Evolutionary conservation across 768 basidiomycete species (phyloP).

Genomic region (Piloderma croceum): DNA sequence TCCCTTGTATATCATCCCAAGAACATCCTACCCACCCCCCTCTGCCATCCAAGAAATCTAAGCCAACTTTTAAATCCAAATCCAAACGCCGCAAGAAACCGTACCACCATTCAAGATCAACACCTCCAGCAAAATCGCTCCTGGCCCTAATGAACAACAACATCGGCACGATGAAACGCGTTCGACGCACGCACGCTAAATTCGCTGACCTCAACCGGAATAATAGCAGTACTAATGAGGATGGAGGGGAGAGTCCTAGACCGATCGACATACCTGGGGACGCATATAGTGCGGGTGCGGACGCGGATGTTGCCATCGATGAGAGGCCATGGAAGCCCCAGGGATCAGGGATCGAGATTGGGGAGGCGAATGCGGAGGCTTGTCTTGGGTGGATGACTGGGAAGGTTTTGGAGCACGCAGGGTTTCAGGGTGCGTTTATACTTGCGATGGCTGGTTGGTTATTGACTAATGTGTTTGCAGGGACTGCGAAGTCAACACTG

Average conservation of each 20-base stretch:
- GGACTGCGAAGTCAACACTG: conserved; percentile 68
- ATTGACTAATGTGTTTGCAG: conserved; percentile 31
- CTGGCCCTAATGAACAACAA: conserved; percentile 72
- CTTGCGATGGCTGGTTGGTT: conserved; percentile 1
- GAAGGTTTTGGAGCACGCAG: conserved; percentile 83
- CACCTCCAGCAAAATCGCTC: conserved; percentile 38
- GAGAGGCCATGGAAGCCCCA: conserved; percentile 43
- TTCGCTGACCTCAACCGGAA: conserved; percentile 51
- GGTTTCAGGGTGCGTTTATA: conserved; percentile 78
- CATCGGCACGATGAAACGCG: conserved; percentile 65
- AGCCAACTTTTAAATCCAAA: no score
- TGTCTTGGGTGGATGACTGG: conserved; percentile 68
- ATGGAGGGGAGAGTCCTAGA: conserved; percentile 29
- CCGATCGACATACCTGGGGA: conserved; percentile 15
- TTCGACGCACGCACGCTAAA: conserved; percentile 68
- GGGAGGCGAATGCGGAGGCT: conserved; percentile 50
- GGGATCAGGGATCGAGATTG: conserved; percentile 43
- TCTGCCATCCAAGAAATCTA: conserved; percentile 20
- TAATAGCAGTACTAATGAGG: conserved; percentile 24
- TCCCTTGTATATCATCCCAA: conserved; percentile 38
- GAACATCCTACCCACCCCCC: conserved; percentile 13
- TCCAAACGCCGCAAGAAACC: conserved; percentile 32
- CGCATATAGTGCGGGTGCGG: conserved; percentile 27
- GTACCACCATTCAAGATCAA: conserved; percentile 1
- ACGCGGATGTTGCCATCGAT: conserved; percentile 24